Evolutionary conservation across 2,329 filamentous ascomycete genomes (phyloP).

Genomic region (Aureobasidium sp.): DNA sequence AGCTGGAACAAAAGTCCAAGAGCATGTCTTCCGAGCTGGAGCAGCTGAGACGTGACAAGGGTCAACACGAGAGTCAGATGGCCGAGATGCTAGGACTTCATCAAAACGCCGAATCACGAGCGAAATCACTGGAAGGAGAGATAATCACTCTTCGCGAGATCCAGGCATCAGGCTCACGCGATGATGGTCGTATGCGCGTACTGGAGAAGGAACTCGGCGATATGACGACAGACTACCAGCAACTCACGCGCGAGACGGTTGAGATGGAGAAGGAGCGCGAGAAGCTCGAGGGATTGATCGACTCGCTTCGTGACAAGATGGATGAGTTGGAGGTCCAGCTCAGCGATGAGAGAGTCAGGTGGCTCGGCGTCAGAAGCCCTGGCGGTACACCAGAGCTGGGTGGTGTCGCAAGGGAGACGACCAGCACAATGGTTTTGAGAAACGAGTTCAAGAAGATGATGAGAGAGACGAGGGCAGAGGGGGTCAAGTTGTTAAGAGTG

Average conservation of each 20-base stretch:
- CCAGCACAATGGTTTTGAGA: slow-evolving; percentile 61
- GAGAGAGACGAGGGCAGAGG: slow-evolving; percentile 62
- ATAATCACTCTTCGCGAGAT: slow-evolving; percentile 6
- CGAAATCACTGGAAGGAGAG: slow-evolving; percentile 25
- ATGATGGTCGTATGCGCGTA: slow-evolving; percentile 30
- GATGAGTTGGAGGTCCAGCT: slow-evolving; percentile 58
- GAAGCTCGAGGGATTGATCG: slow-evolving; percentile 55
- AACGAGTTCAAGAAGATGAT: slow-evolving; percentile 79
- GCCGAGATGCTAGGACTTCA: slow-evolving; percentile 31
- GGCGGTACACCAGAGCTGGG: slow-evolving; percentile 32
- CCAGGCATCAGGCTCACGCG: background rate
- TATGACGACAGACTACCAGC: slow-evolving; percentile 63
- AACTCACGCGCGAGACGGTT: slow-evolving; percentile 61
- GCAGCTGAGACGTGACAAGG: slow-evolving; percentile 33
- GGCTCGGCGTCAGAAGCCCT: slow-evolving; percentile 55
- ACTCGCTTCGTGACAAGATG: slow-evolving; percentile 56
- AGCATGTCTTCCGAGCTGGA: slow-evolving; percentile 36
- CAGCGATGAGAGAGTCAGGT: slow-evolving; percentile 60
- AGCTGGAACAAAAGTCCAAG: slow-evolving; percentile 6
- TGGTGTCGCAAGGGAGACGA: slow-evolving; percentile 43
- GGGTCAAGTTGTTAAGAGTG: slow-evolving; percentile 58
- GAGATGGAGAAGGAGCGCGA: slow-evolving; percentile 66
- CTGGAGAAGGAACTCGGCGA: slow-evolving; percentile 61
- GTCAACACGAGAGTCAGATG: slow-evolving; percentile 34
- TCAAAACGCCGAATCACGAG: slow-evolving; percentile 27